These are phyloP conservation scores for Malus orientalis DNA, from an alignment of 306 rosid genomes.

Conservation along the genomic window DNA sequence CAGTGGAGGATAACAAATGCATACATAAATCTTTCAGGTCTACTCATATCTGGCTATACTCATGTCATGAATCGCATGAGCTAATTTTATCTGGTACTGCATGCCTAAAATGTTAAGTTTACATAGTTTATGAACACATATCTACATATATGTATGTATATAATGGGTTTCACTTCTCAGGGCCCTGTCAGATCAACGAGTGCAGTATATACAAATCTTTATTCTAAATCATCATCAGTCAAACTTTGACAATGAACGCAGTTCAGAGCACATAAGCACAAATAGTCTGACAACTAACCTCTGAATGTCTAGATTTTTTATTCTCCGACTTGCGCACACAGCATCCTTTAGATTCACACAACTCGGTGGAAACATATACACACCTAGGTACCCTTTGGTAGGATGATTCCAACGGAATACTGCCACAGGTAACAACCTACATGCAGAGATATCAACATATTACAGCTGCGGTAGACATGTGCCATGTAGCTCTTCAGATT, in stretches of 20 bases:
- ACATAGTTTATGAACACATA: neutral
- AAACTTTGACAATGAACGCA: neutral
- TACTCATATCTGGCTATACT: no score
- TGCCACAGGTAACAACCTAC: constrained; percentile 98
- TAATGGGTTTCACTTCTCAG: neutral
- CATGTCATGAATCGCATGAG: no score
- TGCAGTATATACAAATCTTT: neutral
- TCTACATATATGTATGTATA: neutral
- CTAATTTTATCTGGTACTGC: neutral
- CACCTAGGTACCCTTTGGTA: constrained; percentile 85
- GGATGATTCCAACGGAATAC: constrained; percentile 93
- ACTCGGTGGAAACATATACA: constrained; percentile 74
- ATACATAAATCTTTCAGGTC: no score
- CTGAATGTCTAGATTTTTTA: constrained; percentile 60
- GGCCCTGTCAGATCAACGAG: neutral
- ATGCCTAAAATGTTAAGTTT: neutral
- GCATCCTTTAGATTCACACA: constrained; percentile 75
- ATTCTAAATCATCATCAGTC: neutral
- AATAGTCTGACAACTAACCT: constrained; percentile 50
- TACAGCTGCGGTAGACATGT: constrained; percentile 88
- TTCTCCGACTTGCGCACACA: constrained; percentile 66
- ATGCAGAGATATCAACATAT: constrained; percentile 11
- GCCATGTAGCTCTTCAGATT: constrained; percentile 89
- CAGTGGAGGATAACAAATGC: no score
- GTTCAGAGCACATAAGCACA: neutral